Evolutionary conservation across 768 basidiomycete species (phyloP), one percentile per base, ranked within the genome.

Genomic region (Auriscalpium vulgare): DNA sequence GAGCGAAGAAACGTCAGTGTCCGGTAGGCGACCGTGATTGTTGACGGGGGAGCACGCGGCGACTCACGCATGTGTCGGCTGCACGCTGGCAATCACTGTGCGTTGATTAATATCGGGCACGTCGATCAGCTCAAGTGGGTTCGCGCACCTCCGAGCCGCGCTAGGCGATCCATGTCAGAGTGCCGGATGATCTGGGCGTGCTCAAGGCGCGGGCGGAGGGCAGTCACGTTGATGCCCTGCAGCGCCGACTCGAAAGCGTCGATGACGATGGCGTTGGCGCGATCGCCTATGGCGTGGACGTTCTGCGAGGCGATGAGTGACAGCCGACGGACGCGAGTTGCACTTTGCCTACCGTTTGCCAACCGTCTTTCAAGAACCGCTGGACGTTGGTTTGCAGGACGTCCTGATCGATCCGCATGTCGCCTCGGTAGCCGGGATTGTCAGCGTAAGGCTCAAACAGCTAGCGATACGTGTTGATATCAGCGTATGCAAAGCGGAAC

Each of bases 121-220:
- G 47, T 23, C 10, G 51, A 37, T 29, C 10, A n/a, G 13, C 17
- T 35, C 43, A 52, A 11, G 13, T 10, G 13, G 19, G 48, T 17
- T 29, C 47, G 62, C 80, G 61, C 64, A 90, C 92, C 85, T 55
- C 91, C 93, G 8, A 95, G 80, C 59, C 75, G 80, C 17, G 87
- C 91, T 14, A 94, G 76, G 14, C 91, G 80, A 29, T 70, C 71
- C 75, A 95, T 83, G 66, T 95, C 94, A 2, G 72, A 74, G n/a
- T 76, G 72, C 2, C 80, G 84, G 69, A 95, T 77, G 63, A 97
- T 84, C 68, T 97, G 93, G 8, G 91, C 91, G 69, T 97, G 94
- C 68, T 97, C 94, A 11, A 95, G 77, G 23, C 94, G 81, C 48
- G 91, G 86, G 44, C 92, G 76, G 47, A 83, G 71, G 23, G 83